A percentile compares a stretch with the other conserved stretches of the same genome.
Conservation (phyloP, 2,329 filamentous ascomycete genomes). For the Zasmidium cellare region DNA sequence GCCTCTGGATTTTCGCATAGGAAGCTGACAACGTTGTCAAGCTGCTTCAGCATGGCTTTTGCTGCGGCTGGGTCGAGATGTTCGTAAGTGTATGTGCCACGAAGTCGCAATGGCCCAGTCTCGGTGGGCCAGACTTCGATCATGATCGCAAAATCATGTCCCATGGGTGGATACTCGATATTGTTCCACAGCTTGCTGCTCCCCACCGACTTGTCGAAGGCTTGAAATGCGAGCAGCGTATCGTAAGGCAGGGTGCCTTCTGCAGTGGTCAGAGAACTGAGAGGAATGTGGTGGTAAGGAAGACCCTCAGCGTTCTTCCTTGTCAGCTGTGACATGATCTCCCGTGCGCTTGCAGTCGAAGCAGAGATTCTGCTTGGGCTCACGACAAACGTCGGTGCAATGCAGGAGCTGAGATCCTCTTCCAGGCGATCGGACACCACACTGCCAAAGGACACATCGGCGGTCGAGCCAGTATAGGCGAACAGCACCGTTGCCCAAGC, state of each 20-base stretch:
- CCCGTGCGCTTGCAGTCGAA: constrained; percentile 20
- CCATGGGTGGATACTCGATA: constrained; percentile 36
- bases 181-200: constrained; percentile 7
- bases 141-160: constrained; percentile 25
- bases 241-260: constrained; percentile 17
- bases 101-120: constrained; percentile 11
- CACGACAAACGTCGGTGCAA: constrained; percentile 33
- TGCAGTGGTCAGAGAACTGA: constrained; percentile 14
- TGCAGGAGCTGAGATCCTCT: constrained; percentile 36
- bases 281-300: constrained; percentile 9
- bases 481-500: constrained; percentile 13
- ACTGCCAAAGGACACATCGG: constrained; percentile 70
- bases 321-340: constrained; percentile 9
- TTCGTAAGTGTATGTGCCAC: constrained; percentile 12
- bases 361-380: constrained; percentile 23
- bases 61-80: constrained; percentile 10
- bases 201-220: constrained; percentile 10
- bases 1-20: constrained; percentile 8
- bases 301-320: constrained; percentile 12
- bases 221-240: constrained; percentile 17
- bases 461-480: constrained; percentile 27
- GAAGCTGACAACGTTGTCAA: constrained; percentile 8
- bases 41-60: constrained; percentile 10
- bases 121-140: constrained; percentile 30
- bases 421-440: constrained; percentile 72